Base-by-base conservation (phyloP, 2,329 filamentous ascomycete genomes). In the Claviceps paspali region DNA sequence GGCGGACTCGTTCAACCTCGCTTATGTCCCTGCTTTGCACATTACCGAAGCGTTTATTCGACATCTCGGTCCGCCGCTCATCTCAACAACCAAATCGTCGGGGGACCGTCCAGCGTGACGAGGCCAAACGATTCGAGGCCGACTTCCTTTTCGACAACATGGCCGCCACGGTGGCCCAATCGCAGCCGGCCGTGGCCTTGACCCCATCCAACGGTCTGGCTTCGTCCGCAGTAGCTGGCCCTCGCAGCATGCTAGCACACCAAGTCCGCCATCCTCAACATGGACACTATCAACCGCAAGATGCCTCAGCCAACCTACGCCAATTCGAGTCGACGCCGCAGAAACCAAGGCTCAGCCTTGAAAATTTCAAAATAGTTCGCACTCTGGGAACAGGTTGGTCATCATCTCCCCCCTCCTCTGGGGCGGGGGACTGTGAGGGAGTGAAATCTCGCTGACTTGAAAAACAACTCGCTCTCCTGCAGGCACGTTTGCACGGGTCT, bases 401-500 rank as follows among this genome's bases (percentile, higher is more conserved):
- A 32, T 21, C n/a, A n/a, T 14, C 27, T 10, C 10, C 22, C 21
- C 12, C 14, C 9, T 7, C 14, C 27, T 8, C 12, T 7, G 14
- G 27, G 27, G 27, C 7, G 6, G 14, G 27, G 27, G n/a, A 17
- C 12, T 4, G 6, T 5, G 12, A 8, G n/a, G 23, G 11, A 10
- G 23, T 9, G 14, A 14, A 4, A 34, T 14, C 28, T 23, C 33
- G 26, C 38, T 19, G 15, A 26, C 15, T 4, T 12, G 11, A 27
- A 27, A 22, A 28, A 22, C 11, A 31, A 18, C 12, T 1, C 9
- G n/a, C n/a, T 29, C 6, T 6, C 3, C 4, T 17, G 8, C 26
- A 78, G 79, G 81, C 45, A 86, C 81, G 10, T 91, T 91, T 63
- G 83, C 83, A 46, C 70, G 83, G 45, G 83, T 91, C 32, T 86